Base-by-base conservation (phyloP, 345 rosid species). In the Iberis pinnata region DNA sequence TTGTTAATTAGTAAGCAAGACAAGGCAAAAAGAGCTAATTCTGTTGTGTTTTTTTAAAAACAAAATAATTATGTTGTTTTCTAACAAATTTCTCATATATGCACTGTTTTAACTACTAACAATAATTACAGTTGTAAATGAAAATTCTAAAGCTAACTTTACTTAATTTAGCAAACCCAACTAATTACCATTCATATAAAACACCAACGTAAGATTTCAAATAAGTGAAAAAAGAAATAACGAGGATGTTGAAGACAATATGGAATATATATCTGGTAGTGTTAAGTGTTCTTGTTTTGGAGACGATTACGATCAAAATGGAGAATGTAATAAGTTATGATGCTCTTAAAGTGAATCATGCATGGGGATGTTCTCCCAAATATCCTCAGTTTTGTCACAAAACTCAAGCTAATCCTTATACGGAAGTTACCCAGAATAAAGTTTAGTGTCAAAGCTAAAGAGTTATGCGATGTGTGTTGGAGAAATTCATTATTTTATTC, bases 301-400 rank as follows among this genome's bases (percentile, higher is more conserved):
- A 57, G 47, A 41, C 6, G 33, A 35, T 14, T 25, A 35, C 41
- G 24, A 57, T 49, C 4, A 50, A 58, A 43, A 49, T 5, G 64
- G 58, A 49, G 53, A 8, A 2, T 1, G 8, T 65, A 16, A 50
- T 65, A 35, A 33, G 9, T 12, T 33, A 65, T 26, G 64, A 29
- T 2, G 2, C 58, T 24, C 4, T 65, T 37, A n/a, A 18, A 18
- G 46, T 19, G 46, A 65, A 65, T 43, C 40, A 50, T 57, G 58
- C 64, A 36, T 49, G 31, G 58, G 70, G 70, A 25, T 65, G 70
- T 58, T 65, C 70, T 43, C 64, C 52, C 22, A 65, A 65, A 16
- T 9, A 57, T 38, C 70, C 64, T 43, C 64, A 57, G 53, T 50
- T 57, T 49, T 57, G 70, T 37, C 10, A 65, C 4, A 65, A 36